phyloP scores from a whole-genome alignment of 78 protist genomes.

The Dictyostelium discoideum region DNA sequence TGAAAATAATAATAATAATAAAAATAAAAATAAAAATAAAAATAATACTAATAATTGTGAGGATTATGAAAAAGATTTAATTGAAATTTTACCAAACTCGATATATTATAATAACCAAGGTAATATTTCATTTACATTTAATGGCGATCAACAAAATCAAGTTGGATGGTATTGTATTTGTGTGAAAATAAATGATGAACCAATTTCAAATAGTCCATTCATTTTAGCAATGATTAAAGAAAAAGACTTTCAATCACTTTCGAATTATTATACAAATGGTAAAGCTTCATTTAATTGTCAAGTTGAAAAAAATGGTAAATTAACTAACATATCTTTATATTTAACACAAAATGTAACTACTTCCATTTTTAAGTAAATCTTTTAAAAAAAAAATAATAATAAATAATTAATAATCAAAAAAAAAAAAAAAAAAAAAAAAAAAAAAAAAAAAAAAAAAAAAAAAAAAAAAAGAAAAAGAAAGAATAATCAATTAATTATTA shows the following conservation, averaged over 20 bases:
- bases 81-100: conserved; percentile 2
- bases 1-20: not conserved
- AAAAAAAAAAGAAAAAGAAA: not conserved
- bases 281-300: conserved; percentile 54
- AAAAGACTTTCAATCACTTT: conserved; percentile 26
- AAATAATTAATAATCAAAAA: not conserved
- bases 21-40: not conserved
- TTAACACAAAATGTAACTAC: conserved; percentile 38
- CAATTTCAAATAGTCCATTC: conserved; percentile 44
- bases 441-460: not conserved
- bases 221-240: conserved; percentile 22
- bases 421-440: not conserved
- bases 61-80: not conserved
- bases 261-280: not conserved
- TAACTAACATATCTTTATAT: not conserved
- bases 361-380: not conserved
- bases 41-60: not conserved
- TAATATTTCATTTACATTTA: not conserved
- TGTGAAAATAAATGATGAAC: not conserved
- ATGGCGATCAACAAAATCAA: not conserved
- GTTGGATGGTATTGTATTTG: conserved; percentile 44
- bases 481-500: not conserved
- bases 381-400: not conserved
- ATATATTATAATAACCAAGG: not conserved
- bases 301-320: conserved; percentile 42